Base-by-base conservation (phyloP, 306 rosid genomes). In the Rosa chinensis region DNA sequence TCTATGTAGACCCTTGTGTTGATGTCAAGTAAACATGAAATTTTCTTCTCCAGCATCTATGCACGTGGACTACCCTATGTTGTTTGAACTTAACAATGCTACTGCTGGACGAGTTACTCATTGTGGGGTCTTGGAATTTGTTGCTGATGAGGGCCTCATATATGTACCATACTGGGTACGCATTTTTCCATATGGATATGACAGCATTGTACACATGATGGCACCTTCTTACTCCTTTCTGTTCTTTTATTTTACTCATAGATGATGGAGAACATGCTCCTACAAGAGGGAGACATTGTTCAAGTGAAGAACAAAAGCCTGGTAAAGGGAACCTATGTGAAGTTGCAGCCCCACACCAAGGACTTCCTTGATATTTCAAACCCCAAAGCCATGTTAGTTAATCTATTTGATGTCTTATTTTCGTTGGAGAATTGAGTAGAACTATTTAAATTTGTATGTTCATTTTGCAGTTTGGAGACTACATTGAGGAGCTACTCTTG, bases 261-360 rank as follows among this genome's bases (percentile, higher is more conserved):
- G 89, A 89, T 87, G 93, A 89, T 89, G 93, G 73, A 87, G 75
- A 86, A 87, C 77, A 82, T 84, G 89, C 83, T 84, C 21, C 80
- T 89, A 9, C 82, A 79, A 73, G 90, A 89, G 74, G 90, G 89
- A 72, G 88, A 80, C 52, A 4, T 39, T 37, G 86, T 86, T 67
- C 44, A 39, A 56, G 84, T 89, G 78, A 89, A 71, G 82, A 89
- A 45, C 79, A 64, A 76, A 53, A 70, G 77, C 76, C 77, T 89
- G 13, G 80, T 63, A 0, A 84, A 79, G 79, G 93, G 85, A 79
- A 80, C 72, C 8, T 87, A 69, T 73, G 84, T 84, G 82, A 89
- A 87, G 86, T 67, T 89, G 79, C 91, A 89, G 63, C 93, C 91
- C 59, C 92, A 83, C 86, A 89, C 89, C 64, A 83, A 28, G 76